phyloP scores from a whole-genome alignment of 257 asterid genomes.

The Nicotiana tomentosiformis region DNA sequence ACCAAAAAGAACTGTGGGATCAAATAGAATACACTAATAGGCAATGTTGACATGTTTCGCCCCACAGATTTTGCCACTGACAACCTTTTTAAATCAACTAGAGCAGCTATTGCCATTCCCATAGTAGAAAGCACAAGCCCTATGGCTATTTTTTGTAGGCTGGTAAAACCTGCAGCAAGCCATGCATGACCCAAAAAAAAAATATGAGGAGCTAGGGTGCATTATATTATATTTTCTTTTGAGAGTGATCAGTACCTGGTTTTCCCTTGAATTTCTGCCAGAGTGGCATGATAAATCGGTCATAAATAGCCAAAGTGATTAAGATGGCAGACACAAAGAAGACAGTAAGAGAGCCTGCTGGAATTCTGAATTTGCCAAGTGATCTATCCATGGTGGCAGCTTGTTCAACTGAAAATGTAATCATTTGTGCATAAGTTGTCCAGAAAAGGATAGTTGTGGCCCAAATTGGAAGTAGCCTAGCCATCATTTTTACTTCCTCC shows the following conservation, averaged over 20 bases:
- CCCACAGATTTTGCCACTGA: constrained; percentile 40
- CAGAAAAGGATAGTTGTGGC: constrained; percentile 91
- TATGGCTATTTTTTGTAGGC: constrained; percentile 58
- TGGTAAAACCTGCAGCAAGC: constrained; percentile 45
- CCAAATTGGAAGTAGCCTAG: constrained; percentile 72
- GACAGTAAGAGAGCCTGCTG: constrained; percentile 88
- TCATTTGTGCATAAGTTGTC: constrained; percentile 96
- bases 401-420: constrained; percentile 85
- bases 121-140: constrained; percentile 65
- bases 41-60: constrained; percentile 31
- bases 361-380: constrained; percentile 58
- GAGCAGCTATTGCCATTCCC: constrained; percentile 72
- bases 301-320: constrained; percentile 56
- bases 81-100: constrained; percentile 61
- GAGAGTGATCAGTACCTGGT: constrained; percentile 38
- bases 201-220: too few relatives aligned
- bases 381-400: constrained; percentile 79
- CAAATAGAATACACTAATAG: constrained; percentile 61
- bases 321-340: constrained; percentile 81
- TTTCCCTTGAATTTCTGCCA: constrained; percentile 80
- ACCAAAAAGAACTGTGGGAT: constrained; percentile 81
- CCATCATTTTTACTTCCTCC: constrained; percentile 95
- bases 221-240: too few relatives aligned
- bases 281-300: constrained; percentile 70
- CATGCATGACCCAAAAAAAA: too few relatives aligned